Conservation (phyloP, 2,329 filamentous ascomycete species). For the Epichloe uncinata region DNA sequence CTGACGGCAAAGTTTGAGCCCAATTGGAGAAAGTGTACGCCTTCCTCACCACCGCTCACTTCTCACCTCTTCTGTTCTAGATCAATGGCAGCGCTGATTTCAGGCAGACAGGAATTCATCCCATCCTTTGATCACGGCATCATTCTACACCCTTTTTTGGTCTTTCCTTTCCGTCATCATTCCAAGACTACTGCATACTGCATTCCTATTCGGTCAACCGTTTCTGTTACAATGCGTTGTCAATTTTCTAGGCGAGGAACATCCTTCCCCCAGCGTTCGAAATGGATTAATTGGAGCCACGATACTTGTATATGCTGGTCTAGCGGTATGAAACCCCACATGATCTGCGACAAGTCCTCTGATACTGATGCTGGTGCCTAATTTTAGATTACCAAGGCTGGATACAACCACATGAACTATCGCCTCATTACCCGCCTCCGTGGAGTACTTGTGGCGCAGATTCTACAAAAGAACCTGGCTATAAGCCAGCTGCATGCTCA, state of each 20-base stretch:
- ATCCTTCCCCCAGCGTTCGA: constrained; percentile 11
- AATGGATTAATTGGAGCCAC: constrained; percentile 25
- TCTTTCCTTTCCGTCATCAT: constrained; percentile 11
- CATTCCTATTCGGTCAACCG: constrained; percentile 26
- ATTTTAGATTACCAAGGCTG: constrained; percentile 5
- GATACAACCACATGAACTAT: constrained; percentile 19
- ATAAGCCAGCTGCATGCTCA: constrained; percentile 16
- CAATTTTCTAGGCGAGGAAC: constrained; percentile 12
- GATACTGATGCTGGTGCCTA: not conserved
- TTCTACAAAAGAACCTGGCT: constrained; percentile 33
- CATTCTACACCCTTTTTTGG: constrained; percentile 4
- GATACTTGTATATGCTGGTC: constrained; percentile 25
- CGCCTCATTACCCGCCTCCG: constrained; percentile 19
- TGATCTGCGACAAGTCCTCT: constrained; percentile 3
- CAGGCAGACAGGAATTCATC: not conserved
- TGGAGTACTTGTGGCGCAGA: constrained; percentile 24
- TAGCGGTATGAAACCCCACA: constrained; percentile 20
- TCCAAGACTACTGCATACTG: constrained; percentile 17
- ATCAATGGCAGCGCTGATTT: not conserved
- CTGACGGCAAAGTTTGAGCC: not conserved
- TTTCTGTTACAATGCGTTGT: constrained; percentile 23
- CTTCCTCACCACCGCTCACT: not conserved
- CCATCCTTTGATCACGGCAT: constrained; percentile 5
- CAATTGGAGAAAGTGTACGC: not conserved
- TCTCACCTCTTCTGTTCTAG: not conserved